phyloP scores from a whole-genome alignment of 352 stramenopile genomes.

The Pythium guiyangense region DNA sequence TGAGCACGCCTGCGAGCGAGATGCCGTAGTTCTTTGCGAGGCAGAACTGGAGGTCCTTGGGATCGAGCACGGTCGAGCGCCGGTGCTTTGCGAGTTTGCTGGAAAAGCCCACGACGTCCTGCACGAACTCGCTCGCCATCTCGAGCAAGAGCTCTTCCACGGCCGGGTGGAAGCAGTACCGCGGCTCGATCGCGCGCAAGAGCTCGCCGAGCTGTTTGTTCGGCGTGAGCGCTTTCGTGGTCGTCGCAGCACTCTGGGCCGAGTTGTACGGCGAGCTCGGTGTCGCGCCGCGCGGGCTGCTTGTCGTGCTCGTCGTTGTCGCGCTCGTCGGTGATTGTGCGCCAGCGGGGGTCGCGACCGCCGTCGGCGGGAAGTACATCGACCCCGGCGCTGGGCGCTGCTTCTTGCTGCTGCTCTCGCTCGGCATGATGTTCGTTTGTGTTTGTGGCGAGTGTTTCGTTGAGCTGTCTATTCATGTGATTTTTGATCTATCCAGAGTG shows the following conservation, averaged over 20 bases:
- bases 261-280: constrained; percentile 31
- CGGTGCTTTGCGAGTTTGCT: constrained; percentile 67
- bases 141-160: constrained; percentile 81
- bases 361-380: constrained; percentile 38
- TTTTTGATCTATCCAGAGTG: too few relatives aligned
- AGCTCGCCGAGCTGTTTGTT: constrained; percentile 66
- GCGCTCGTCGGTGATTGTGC: constrained; percentile 8
- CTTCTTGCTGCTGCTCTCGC: constrained; percentile 30
- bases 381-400: constrained; percentile 31
- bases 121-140: constrained; percentile 78
- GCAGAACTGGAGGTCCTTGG: constrained; percentile 76
- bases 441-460: too few relatives aligned
- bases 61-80: constrained; percentile 63
- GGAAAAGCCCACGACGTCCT: constrained; percentile 69
- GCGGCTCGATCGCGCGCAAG: constrained; percentile 62
- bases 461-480: too few relatives aligned
- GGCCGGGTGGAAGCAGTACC: constrained; percentile 69
- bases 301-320: constrained; percentile 15
- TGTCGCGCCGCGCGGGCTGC: constrained; percentile 11
- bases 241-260: constrained; percentile 32
- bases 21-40: constrained; percentile 86
- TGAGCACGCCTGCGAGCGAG: constrained; percentile 61
- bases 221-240: constrained; percentile 53
- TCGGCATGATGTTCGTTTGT: constrained; percentile 8
- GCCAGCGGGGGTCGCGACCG: constrained; percentile 10